Conservation (phyloP, 2,329 filamentous ascomycete genomes). For the Verticillium nonalfalfae region DNA sequence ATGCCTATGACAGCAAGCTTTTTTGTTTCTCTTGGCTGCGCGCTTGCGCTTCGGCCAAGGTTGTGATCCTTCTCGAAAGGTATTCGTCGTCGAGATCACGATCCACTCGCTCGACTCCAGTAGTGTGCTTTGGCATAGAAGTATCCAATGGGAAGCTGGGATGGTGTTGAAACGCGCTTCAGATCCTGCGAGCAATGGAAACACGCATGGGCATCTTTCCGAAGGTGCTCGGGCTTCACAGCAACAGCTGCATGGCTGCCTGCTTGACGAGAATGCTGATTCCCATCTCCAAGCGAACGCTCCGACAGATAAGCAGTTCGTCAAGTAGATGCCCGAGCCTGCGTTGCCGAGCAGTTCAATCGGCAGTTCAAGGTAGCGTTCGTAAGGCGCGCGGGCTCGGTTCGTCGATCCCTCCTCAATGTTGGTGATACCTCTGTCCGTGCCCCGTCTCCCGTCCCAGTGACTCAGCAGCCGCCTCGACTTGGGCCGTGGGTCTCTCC, state of each 20-base stretch:
- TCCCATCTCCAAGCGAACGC: not conserved
- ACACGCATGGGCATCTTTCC: slow-evolving; percentile 2
- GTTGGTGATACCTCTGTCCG: no score
- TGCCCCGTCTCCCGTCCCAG: no score
- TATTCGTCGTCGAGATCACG: no score
- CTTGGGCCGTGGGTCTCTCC: not conserved
- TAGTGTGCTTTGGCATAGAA: not conserved
- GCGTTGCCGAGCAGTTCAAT: not conserved
- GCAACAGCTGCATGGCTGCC: not conserved
- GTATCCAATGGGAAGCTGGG: not conserved
- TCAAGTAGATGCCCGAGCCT: no score
- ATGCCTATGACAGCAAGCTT: not conserved
- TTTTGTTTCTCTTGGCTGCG: not conserved
- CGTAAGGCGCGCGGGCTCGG: not conserved
- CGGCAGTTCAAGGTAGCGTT: not conserved
- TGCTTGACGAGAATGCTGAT: not conserved
- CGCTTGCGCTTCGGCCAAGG: not conserved
- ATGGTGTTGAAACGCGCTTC: slow-evolving; percentile 2
- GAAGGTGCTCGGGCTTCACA: not conserved
- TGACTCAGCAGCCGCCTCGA: not conserved
- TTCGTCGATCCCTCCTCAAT: not conserved
- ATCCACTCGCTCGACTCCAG: not conserved
- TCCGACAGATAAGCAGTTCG: no score
- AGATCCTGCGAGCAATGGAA: slow-evolving; percentile 1
- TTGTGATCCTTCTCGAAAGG: no score